Conservation (phyloP, 2,329 filamentous ascomycete species). For the Colletotrichum coccodes region DNA sequence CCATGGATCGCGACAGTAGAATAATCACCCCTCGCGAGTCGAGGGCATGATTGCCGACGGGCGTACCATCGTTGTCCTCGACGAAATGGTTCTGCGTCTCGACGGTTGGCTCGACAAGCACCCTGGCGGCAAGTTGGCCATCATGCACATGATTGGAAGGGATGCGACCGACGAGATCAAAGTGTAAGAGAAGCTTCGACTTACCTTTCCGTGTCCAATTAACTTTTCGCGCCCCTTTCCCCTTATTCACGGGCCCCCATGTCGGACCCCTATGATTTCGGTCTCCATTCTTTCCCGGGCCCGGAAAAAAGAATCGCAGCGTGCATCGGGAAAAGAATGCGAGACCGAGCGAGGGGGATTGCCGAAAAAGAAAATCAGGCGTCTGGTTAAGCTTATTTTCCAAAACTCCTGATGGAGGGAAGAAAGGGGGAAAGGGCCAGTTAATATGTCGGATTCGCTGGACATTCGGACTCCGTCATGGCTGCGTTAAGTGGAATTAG, state of each 20-base stretch:
- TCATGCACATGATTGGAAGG: slow-evolving; percentile 69
- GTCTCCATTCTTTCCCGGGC: neutral
- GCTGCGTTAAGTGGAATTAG: slow-evolving; percentile 29
- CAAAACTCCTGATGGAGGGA: neutral
- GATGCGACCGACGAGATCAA: slow-evolving; percentile 70
- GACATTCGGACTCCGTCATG: slow-evolving; percentile 14
- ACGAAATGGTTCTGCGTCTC: slow-evolving; percentile 64
- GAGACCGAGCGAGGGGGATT: neutral
- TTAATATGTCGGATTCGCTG: slow-evolving; percentile 22
- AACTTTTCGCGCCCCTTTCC: neutral
- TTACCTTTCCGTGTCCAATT: slow-evolving; percentile 2
- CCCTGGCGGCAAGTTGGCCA: slow-evolving; percentile 68
- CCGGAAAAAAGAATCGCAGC: neutral
- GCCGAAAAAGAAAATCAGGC: slow-evolving; percentile 18
- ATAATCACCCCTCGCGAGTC: slow-evolving; percentile 57
- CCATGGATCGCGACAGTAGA: slow-evolving; percentile 50
- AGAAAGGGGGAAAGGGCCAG: slow-evolving; percentile 8
- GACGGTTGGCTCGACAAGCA: slow-evolving; percentile 68
- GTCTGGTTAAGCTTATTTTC: slow-evolving; percentile 31
- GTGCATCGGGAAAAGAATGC: neutral
- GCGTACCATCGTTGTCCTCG: slow-evolving; percentile 64
- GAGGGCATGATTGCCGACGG: slow-evolving; percentile 64
- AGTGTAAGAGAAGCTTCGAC: slow-evolving; percentile 52
- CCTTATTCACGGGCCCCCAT: neutral
- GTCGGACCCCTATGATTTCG: neutral